phyloP scores from a whole-genome alignment of 1,139 yeast genomes.

The Geotrichum australiense region DNA sequence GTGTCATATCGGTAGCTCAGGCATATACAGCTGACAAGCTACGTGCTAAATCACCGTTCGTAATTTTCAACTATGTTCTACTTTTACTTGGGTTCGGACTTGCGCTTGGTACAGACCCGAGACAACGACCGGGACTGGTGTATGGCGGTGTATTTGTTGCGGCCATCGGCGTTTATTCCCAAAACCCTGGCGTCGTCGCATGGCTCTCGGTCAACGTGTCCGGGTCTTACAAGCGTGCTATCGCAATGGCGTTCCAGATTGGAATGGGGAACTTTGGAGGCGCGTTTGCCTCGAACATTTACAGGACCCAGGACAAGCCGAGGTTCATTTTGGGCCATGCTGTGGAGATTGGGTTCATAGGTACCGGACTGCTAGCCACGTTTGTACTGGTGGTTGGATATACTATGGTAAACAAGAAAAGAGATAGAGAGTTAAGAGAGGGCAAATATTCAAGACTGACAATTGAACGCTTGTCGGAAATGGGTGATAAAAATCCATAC shows the following conservation, averaged over 20 bases:
- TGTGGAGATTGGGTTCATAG: constrained; percentile 23
- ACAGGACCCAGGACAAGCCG: constrained; percentile 33
- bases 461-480: constrained; percentile 27
- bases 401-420: constrained; percentile 24
- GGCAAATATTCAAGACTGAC: constrained; percentile 30
- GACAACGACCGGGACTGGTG: constrained; percentile 17
- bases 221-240: constrained; percentile 37
- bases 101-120: constrained; percentile 22
- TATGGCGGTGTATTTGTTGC: constrained; percentile 37
- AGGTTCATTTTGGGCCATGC: constrained; percentile 32
- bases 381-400: constrained; percentile 21
- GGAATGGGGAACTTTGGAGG: constrained; percentile 40
- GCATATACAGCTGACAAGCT: constrained; percentile 33
- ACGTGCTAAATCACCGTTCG: constrained; percentile 35
- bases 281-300: constrained; percentile 36
- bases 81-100: constrained; percentile 34
- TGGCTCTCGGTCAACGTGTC: constrained; percentile 39
- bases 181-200: constrained; percentile 35
- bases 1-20: constrained; percentile 30
- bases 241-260: constrained; percentile 39
- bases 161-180: constrained; percentile 36
- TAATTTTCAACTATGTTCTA: constrained; percentile 27
- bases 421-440: constrained; percentile 21
- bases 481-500: constrained; percentile 32
- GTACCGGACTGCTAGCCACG: constrained; percentile 18